Evolutionary conservation across 352 stramenopile species (phyloP).

Genomic region (Elongisporangium prolatum): DNA sequence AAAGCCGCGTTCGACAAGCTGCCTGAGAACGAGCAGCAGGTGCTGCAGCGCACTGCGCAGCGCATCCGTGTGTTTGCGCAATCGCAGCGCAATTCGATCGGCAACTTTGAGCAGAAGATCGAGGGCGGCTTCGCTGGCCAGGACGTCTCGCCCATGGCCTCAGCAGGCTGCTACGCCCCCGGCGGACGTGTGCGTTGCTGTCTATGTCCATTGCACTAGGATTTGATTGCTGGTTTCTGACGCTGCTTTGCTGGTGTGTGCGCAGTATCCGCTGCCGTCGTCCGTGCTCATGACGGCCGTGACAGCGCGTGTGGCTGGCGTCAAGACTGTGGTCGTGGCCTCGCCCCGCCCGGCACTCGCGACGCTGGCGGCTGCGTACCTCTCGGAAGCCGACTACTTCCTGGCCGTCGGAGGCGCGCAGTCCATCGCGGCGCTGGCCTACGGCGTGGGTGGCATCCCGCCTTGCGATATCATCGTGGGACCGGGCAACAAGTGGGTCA

Average conservation of each 20-base stretch:
- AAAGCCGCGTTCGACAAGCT: constrained; percentile 84
- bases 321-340: constrained; percentile 93
- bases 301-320: constrained; percentile 92
- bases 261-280: constrained; percentile 93
- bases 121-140: constrained; percentile 94
- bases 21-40: constrained; percentile 48
- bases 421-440: constrained; percentile 96
- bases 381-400: constrained; percentile 90
- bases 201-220: background rate
- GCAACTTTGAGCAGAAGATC: constrained; percentile 93
- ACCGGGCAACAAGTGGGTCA: constrained; percentile 99
- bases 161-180: constrained; percentile 96
- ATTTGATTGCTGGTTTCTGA: constrained; percentile 2
- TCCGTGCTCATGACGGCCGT: constrained; percentile 98
- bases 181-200: constrained; percentile 77
- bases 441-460: constrained; percentile 89
- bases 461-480: constrained; percentile 98
- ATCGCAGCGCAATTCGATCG: constrained; percentile 89
- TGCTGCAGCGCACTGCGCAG: constrained; percentile 86
- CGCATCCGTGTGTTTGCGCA: constrained; percentile 93
- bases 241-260: constrained; percentile 2
- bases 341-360: constrained; percentile 90
- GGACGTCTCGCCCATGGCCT: constrained; percentile 71
- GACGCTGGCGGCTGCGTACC: constrained; percentile 93
- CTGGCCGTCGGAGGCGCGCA: constrained; percentile 73